Evolutionary conservation across 768 basidiomycete species (phyloP), one percentile per base, ranked within the genome.

Genomic region (Cyclocybe cylindracea): DNA sequence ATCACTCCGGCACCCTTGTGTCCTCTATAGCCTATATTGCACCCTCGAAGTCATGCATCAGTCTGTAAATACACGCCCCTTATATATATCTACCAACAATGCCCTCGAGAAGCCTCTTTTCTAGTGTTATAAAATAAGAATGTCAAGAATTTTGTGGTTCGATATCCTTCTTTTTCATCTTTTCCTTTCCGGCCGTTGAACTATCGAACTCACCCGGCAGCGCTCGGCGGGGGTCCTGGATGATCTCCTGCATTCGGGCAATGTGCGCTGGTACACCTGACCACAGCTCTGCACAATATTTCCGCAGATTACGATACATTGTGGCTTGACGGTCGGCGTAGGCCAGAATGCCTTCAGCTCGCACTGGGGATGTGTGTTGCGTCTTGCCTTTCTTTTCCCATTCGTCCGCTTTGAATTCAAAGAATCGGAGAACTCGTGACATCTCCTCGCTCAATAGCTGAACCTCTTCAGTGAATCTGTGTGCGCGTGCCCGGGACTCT

Each of bases 401-500:
- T 44, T 55, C 53, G 4, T 13, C 2, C 2, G 47, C 54, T 35
- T 64, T 59, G 62, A 61, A 68, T 0, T 41, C 43, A 7, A 68
- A 57, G 36, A 59, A 65, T 16, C 37, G 39, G 4, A 60, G 34
- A 5, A 66, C 63, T 4, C 57, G 55, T 1, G 39, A 37, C 62
- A 69, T 69, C 45, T 69, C 67, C 45, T 69, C 67, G 10, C 42
- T 43, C 3, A 66, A 40, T 6, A 67, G 53, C 11, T 47, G 7
- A 0, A 64, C 62, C 46, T 68, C 64, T 43, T 68, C 63, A 6
- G 38, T 44, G 34, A 53, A 60, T 14, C 62, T 46, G n/a, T 39
- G 43, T 2, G 53, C 42, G 6, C 57, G 43, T 9, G 61, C 61
- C 5, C 62, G 44, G 3, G 56, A 50, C 32, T 60, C 54, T 14